Evolutionary conservation across 139 green algal genomes (phyloP).

Genomic region (Trebouxia sp.): DNA sequence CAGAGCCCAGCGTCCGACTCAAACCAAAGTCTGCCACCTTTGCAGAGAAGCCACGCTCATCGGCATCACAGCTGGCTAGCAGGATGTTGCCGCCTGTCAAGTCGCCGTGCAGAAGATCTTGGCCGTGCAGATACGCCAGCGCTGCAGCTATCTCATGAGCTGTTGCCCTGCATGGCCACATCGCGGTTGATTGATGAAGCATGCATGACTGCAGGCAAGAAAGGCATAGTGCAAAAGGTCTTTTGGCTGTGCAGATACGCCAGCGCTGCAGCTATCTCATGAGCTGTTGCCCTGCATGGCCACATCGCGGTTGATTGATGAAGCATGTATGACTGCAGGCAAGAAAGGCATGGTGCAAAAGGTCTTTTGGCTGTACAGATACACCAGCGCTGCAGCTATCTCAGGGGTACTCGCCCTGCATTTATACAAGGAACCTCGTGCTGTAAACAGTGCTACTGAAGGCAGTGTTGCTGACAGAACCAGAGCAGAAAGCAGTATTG

Average conservation of each 20-base stretch:
- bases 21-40: constrained; percentile 78
- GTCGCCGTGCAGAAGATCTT: constrained; percentile 52
- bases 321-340: too few species aligned
- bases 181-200: too few species aligned
- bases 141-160: constrained; percentile 48
- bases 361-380: constrained; percentile 46
- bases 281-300: constrained; percentile 12
- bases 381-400: constrained; percentile 48
- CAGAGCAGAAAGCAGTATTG: too few species aligned
- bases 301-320: too few species aligned
- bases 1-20: constrained; percentile 49
- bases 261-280: constrained; percentile 51
- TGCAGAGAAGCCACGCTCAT: constrained; percentile 49
- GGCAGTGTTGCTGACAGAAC: neutral
- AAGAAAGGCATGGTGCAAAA: constrained; percentile 58
- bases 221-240: constrained; percentile 56
- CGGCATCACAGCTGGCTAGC: constrained; percentile 37
- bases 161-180: constrained; percentile 27
- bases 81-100: constrained; percentile 59
- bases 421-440: too few species aligned
- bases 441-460: too few species aligned
- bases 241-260: constrained; percentile 45
- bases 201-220: too few species aligned
- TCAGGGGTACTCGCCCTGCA: constrained; percentile 30
- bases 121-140: constrained; percentile 48